phyloP scores from a whole-genome alignment of 2,329 filamentous ascomycete species.

The Pezizomycotina sp. region DNA sequence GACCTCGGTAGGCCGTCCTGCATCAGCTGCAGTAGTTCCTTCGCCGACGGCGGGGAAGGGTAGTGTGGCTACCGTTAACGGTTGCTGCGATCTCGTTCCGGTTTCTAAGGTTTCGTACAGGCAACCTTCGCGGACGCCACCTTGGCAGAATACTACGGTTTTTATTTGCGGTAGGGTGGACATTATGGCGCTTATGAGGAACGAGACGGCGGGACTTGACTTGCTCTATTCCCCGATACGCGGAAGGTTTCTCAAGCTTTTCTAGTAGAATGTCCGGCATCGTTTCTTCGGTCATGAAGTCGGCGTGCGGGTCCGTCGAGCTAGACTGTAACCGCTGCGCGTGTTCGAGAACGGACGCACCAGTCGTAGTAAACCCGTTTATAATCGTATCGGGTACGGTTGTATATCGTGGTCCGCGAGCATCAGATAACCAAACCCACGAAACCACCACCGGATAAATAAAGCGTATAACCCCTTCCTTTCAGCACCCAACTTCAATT shows the following conservation, averaged over 20 bases:
- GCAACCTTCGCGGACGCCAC: constrained; percentile 71
- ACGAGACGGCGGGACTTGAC: constrained; percentile 72
- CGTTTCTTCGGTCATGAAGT: constrained; percentile 7
- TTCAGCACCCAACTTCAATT: constrained; percentile 33
- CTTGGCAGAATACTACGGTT: constrained; percentile 66
- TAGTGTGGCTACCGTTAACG: constrained; percentile 46
- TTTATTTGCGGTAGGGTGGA: constrained; percentile 53
- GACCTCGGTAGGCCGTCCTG: constrained; percentile 33
- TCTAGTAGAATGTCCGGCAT: too few species aligned
- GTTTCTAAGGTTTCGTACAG: constrained; percentile 53
- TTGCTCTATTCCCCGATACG: constrained; percentile 60
- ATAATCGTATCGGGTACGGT: constrained; percentile 75
- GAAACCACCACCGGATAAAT: constrained; percentile 77
- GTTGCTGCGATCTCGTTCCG: constrained; percentile 45
- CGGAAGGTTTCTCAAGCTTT: constrained; percentile 39
- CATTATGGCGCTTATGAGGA: constrained; percentile 61
- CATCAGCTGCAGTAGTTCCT: constrained; percentile 36
- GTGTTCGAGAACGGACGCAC: constrained; percentile 46
- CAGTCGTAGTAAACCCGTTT: constrained; percentile 71
- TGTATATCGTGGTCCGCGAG: constrained; percentile 58
- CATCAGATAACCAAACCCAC: constrained; percentile 78
- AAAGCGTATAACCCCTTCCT: constrained; percentile 44
- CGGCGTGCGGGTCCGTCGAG: constrained; percentile 25
- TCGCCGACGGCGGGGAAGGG: constrained; percentile 36
- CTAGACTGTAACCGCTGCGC: constrained; percentile 37